Percentiles rank a stretch among this genome's conserved stretches.
phyloP scores from a whole-genome alignment of 1,284 basidiomycete species.

The Ustilago nuda region DNA sequence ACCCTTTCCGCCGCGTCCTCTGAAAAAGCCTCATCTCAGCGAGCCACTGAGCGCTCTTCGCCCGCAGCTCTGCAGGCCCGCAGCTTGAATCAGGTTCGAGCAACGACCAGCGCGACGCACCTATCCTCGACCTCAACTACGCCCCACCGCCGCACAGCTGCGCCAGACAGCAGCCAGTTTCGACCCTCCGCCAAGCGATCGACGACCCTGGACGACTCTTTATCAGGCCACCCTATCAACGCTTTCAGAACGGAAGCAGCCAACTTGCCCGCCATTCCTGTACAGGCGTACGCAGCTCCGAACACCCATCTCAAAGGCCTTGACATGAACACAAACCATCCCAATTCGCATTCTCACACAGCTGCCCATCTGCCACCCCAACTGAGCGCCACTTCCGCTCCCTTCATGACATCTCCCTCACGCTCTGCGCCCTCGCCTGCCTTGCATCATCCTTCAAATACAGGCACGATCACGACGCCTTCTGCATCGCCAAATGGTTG shows the following conservation, averaged over 20 bases:
- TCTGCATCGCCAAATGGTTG: constrained; percentile 40
- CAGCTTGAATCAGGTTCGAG: constrained; percentile 6
- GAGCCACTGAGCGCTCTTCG: constrained; percentile 9
- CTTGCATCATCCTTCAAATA: constrained; percentile 7
- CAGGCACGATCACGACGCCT: constrained; percentile 4
- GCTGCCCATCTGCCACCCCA: constrained; percentile 16
- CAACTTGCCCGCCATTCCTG: constrained; percentile 31
- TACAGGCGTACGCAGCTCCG: constrained; percentile 21
- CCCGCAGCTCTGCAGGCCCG: neutral
- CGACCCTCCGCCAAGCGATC: constrained; percentile 12
- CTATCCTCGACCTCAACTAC: constrained; percentile 13
- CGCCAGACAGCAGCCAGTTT: neutral
- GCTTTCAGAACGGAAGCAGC: constrained; percentile 19
- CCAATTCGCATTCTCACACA: constrained; percentile 4
- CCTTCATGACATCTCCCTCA: constrained; percentile 33
- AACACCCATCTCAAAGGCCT: constrained; percentile 3
- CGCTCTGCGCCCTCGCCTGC: constrained; percentile 32
- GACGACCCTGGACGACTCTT: constrained; percentile 10
- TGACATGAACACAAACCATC: neutral
- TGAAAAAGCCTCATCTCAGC: constrained; percentile 26
- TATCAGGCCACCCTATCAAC: constrained; percentile 19
- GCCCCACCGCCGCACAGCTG: constrained; percentile 13
- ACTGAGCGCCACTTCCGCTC: constrained; percentile 13
- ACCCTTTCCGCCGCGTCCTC: constrained; percentile 43
- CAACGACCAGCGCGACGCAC: neutral